Base-by-base conservation (phyloP, 805 yeast species). In the Candida ponderosae region DNA sequence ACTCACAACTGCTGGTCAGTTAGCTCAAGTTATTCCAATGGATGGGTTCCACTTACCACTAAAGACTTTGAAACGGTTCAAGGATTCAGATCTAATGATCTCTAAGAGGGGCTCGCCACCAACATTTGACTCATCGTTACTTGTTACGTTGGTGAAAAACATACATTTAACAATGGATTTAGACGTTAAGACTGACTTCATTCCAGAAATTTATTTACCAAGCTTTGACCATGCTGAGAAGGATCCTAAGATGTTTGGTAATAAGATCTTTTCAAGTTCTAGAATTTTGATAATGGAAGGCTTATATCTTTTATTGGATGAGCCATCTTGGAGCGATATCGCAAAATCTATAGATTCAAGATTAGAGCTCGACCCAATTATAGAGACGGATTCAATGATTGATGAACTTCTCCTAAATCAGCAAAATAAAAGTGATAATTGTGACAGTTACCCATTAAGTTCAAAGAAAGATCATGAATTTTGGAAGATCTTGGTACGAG, bases 101-200 rank as follows among this genome's bases (percentile, higher is more conserved):
- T 55, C 60, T 20, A 65, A 85, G 42, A 68, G 97, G 34, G 97
- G 97, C 0, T 81, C 96, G 0, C 94, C 96, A 2, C 74, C 68
- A 47, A 88, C 97, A 0, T 90, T 89, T 60, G 89, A 89, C 51
- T 73, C 51, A 6, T 39, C 40, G 4, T 35, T 39, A 6, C 19
- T 43, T 11, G 46, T 43, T 4, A 33, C 31, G 17, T 33, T 48
- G 13, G 46, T 36, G 13, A 35, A 32, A 14, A 45, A 33, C 13
- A 9, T 52, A 9, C 35, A 36, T 18, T 38, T 40, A 16, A 51
- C 56, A 0, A 18, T 48, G 5, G 15, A 40, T 4, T 35, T 50
- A 11, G 48, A 46, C 13, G 38, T 44, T n/a, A 31, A 39, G 6
- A 6, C 27, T 2, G 40, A 41, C 2, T 26, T 34, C 23, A 46